phyloP scores from a whole-genome alignment of 192 early-diverging fungal species.

The Kickxella alabastrina region DNA sequence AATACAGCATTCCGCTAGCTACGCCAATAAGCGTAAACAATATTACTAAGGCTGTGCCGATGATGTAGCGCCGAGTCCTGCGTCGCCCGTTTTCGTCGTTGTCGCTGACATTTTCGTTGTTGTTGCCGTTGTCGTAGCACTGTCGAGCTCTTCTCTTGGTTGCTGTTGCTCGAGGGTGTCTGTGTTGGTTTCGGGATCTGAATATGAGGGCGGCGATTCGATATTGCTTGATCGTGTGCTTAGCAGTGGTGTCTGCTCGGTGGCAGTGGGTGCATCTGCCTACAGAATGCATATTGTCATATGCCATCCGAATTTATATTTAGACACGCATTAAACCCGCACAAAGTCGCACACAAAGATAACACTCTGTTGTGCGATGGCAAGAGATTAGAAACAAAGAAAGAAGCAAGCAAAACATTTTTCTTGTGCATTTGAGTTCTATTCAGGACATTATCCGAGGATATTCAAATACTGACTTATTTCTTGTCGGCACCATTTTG shows the following conservation, averaged over 20 bases:
- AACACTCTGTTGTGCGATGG: too few species aligned
- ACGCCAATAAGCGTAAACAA: background rate
- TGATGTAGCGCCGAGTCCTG: constrained; percentile 6
- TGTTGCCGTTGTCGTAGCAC: background rate
- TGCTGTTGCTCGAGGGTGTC: background rate
- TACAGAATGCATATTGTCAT: background rate
- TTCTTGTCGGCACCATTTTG: too few species aligned
- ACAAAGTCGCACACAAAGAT: background rate
- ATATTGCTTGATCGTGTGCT: constrained; percentile 1
- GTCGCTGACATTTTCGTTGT: background rate
- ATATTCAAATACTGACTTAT: too few species aligned
- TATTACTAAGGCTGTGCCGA: background rate
- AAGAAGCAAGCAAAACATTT: too few species aligned
- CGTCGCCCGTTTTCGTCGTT: background rate
- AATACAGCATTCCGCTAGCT: background rate
- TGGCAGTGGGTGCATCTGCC: background rate
- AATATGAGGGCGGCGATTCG: background rate
- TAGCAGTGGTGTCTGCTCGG: constrained; percentile 13
- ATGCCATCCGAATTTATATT: background rate
- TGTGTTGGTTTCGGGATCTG: background rate
- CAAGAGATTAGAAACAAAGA: too few species aligned
- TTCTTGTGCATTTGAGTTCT: too few species aligned
- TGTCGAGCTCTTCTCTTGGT: too few species aligned
- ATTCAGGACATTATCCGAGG: too few species aligned
- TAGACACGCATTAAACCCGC: too few species aligned